Conservation (phyloP, 2,329 filamentous ascomycete species). For the Cryphonectria carpinicola region DNA sequence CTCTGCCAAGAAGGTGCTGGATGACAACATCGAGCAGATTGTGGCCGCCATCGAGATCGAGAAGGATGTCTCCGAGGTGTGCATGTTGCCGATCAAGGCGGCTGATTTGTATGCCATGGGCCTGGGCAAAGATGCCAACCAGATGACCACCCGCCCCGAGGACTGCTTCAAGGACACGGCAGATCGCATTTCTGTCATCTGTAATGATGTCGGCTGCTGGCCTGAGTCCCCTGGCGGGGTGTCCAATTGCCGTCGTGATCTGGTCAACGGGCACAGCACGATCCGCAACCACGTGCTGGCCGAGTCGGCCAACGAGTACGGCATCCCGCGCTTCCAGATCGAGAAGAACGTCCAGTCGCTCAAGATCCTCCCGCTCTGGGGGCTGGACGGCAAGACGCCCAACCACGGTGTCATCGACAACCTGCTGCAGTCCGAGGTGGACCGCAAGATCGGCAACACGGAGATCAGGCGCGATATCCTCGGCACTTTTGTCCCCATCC, state of each 20-base stretch:
- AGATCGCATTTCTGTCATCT: slow-evolving; percentile 54
- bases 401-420: slow-evolving; percentile 59
- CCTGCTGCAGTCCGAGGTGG: slow-evolving; percentile 53
- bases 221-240: slow-evolving; percentile 58
- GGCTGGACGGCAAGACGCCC: slow-evolving; percentile 55
- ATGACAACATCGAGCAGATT: slow-evolving; percentile 41
- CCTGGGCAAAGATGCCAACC: slow-evolving; percentile 45
- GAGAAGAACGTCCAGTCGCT: slow-evolving; percentile 59
- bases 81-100: slow-evolving; percentile 43
- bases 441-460: slow-evolving; percentile 48
- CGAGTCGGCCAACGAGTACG: slow-evolving; percentile 59
- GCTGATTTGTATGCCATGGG: slow-evolving; percentile 48
- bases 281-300: slow-evolving; percentile 60
- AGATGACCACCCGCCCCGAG: slow-evolving; percentile 44
- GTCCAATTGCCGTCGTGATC: slow-evolving; percentile 57
- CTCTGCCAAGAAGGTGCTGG: slow-evolving; percentile 48
- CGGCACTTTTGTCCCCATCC: slow-evolving; percentile 56
- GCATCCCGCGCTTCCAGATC: slow-evolving; percentile 58
- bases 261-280: slow-evolving; percentile 56
- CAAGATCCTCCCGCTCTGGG: slow-evolving; percentile 59
- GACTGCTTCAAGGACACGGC: slow-evolving; percentile 51
- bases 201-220: slow-evolving; percentile 57
- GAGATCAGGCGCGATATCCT: slow-evolving; percentile 50
- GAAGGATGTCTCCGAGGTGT: slow-evolving; percentile 43
- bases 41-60: slow-evolving; percentile 43